Conservation (phyloP, 148 eudicot species). For the Arbutus unedo region DNA sequence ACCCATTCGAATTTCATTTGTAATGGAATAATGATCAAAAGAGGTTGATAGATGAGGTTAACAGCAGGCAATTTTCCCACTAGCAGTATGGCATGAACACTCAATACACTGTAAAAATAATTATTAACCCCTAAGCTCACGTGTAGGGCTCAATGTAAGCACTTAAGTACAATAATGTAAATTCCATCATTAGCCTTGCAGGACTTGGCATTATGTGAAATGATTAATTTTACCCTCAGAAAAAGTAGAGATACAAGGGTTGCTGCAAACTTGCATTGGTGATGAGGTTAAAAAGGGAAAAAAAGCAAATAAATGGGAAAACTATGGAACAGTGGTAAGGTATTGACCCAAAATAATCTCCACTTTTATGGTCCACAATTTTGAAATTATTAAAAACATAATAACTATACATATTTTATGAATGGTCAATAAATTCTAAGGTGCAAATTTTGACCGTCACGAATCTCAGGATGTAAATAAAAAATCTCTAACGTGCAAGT, state of each 20-base stretch:
- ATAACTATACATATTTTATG: too few relatives aligned
- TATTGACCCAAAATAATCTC: too few relatives aligned
- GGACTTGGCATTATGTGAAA: slow-evolving; percentile 55
- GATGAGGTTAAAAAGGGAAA: slow-evolving; percentile 18
- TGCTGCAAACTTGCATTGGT: slow-evolving; percentile 21
- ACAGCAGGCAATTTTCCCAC: neutral
- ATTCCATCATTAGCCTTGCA: slow-evolving; percentile 57
- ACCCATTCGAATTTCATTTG: neutral
- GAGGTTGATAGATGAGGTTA: neutral
- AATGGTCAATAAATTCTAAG: too few relatives aligned
- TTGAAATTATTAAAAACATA: too few relatives aligned
- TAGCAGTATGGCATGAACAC: neutral
- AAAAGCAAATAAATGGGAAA: neutral
- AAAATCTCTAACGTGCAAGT: too few relatives aligned
- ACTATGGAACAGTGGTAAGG: too few relatives aligned
- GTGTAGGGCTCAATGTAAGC: slow-evolving; percentile 45
- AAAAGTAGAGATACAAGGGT: slow-evolving; percentile 18
- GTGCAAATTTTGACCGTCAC: too few relatives aligned
- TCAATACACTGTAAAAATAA: slow-evolving; percentile 9
- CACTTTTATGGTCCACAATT: too few relatives aligned
- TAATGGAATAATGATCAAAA: neutral
- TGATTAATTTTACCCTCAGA: slow-evolving; percentile 45
- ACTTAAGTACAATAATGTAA: slow-evolving; percentile 38
- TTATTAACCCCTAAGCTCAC: slow-evolving; percentile 40
- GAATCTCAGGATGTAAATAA: too few relatives aligned